A percentile compares a stretch with the other conserved stretches of the same genome.
Evolutionary conservation across 768 basidiomycete genomes (phyloP).

Genomic region (Suillus ampliporus): DNA sequence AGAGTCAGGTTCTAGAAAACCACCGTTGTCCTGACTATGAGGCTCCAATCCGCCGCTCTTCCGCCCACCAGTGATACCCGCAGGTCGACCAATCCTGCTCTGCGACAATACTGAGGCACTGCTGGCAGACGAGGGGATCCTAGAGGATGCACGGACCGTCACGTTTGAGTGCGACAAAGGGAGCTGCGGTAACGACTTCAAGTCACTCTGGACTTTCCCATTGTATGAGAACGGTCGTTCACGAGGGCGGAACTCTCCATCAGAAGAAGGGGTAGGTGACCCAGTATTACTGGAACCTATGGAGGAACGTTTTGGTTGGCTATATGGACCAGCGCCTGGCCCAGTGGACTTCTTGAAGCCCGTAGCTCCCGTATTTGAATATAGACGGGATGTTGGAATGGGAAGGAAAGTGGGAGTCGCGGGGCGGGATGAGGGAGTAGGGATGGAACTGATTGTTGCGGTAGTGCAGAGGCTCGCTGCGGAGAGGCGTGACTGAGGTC

Average conservation of each 20-base stretch:
- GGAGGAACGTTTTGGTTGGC: constrained; percentile 64
- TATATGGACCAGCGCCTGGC: constrained; percentile 46
- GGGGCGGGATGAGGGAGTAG: constrained; percentile 72
- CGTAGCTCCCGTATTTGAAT: constrained; percentile 45
- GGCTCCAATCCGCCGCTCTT: constrained; percentile 46
- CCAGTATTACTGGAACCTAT: constrained; percentile 51
- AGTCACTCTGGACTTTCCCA: constrained; percentile 27
- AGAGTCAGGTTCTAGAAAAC: constrained; percentile 21
- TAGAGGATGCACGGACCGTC: constrained; percentile 51
- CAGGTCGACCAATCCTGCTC: constrained; percentile 53
- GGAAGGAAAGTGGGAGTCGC: constrained; percentile 80
- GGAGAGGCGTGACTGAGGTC: constrained; percentile 79
- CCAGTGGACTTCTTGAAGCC: constrained; percentile 68
- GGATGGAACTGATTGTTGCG: constrained; percentile 64
- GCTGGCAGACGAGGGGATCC: constrained; percentile 44
- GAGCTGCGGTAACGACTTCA: constrained; percentile 48
- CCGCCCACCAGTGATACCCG: constrained; percentile 47
- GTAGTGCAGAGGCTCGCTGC: constrained; percentile 60
- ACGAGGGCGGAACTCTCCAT: constrained; percentile 29
- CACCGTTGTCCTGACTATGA: constrained; percentile 23
- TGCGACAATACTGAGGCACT: constrained; percentile 40
- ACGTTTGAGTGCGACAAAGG: constrained; percentile 51
- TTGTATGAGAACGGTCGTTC: constrained; percentile 36
- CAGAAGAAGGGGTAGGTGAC: constrained; percentile 35
- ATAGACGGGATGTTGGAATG: constrained; percentile 60